Conservation (phyloP, 23 red algal species). For the Gracilariopsis chorda region DNA sequence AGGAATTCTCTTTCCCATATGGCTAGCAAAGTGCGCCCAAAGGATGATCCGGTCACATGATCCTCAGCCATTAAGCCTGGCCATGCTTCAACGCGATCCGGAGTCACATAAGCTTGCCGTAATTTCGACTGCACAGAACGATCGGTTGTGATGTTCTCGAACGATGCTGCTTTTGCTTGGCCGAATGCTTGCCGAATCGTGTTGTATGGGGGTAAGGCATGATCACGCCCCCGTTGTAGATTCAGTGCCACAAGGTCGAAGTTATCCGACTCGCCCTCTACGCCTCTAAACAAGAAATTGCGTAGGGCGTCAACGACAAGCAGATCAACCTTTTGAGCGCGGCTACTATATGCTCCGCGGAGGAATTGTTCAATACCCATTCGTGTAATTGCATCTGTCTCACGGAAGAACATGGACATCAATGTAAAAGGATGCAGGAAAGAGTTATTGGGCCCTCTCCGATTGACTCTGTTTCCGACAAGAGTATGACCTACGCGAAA, state of each 20-base stretch:
- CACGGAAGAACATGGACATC: constrained; percentile 22
- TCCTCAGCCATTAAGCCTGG: constrained; percentile 36
- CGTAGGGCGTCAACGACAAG: constrained; percentile 30
- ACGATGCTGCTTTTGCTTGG: not conserved
- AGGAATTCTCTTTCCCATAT: constrained; percentile 32
- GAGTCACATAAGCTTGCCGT: not conserved
- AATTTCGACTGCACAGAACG: not conserved
- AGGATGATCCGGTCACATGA: not conserved
- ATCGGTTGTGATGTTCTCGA: not conserved
- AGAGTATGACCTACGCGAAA: constrained; percentile 68
- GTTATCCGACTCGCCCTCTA: constrained; percentile 3
- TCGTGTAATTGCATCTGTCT: not conserved
- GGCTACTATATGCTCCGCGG: constrained; percentile 11
- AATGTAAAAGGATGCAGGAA: constrained; percentile 10
- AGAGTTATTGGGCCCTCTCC: not conserved
- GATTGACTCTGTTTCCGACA: constrained; percentile 35
- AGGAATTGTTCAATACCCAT: constrained; percentile 37
- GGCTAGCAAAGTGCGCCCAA: constrained; percentile 16
- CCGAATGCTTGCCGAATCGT: not conserved
- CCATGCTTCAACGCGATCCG: constrained; percentile 33
- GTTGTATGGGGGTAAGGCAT: constrained; percentile 39
- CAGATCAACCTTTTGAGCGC: constrained; percentile 40
- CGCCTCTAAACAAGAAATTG: constrained; percentile 51
- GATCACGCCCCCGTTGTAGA: constrained; percentile 63
- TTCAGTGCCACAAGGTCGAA: constrained; percentile 62